phyloP scores from a whole-genome alignment of 306 rosid species.

The Albizia julibrissin region DNA sequence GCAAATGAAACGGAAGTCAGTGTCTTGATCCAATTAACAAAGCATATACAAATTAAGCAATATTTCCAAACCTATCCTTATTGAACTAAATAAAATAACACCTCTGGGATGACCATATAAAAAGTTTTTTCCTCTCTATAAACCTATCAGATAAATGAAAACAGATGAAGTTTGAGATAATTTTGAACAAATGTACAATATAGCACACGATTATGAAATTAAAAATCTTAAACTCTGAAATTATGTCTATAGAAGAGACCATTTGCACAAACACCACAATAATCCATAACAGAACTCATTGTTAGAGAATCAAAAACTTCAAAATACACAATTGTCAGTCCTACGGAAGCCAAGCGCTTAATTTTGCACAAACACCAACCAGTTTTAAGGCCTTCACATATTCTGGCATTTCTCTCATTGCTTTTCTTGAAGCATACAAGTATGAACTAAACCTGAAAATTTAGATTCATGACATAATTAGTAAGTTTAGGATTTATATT shows the following conservation, averaged over 20 bases:
- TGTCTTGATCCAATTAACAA: conserved; percentile 23
- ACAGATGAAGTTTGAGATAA: not conserved
- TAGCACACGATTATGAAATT: not conserved
- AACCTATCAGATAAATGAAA: not conserved
- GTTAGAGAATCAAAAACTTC: not conserved
- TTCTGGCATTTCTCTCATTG: conserved; percentile 99
- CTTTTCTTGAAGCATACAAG: conserved; percentile 97
- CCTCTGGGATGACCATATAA: not conserved
- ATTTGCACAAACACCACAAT: not conserved
- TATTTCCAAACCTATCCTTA: not conserved
- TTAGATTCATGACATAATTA: conserved; percentile 28
- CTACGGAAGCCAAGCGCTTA: not conserved
- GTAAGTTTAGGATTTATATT: conserved; percentile 17
- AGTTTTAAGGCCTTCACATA: conserved; percentile 96
- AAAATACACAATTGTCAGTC: not conserved
- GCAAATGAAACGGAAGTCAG: conserved; percentile 22
- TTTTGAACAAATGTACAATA: not conserved
- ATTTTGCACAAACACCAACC: too few relatives aligned
- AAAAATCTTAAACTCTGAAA: not conserved
- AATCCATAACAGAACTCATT: not conserved
- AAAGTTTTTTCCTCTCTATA: not conserved
- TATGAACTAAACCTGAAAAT: conserved; percentile 88
- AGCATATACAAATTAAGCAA: conserved; percentile 29
- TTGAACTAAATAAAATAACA: not conserved
- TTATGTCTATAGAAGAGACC: not conserved